Base-by-base conservation (phyloP, 2,329 filamentous ascomycete species). In the Paraphaeosphaeria minitans region DNA sequence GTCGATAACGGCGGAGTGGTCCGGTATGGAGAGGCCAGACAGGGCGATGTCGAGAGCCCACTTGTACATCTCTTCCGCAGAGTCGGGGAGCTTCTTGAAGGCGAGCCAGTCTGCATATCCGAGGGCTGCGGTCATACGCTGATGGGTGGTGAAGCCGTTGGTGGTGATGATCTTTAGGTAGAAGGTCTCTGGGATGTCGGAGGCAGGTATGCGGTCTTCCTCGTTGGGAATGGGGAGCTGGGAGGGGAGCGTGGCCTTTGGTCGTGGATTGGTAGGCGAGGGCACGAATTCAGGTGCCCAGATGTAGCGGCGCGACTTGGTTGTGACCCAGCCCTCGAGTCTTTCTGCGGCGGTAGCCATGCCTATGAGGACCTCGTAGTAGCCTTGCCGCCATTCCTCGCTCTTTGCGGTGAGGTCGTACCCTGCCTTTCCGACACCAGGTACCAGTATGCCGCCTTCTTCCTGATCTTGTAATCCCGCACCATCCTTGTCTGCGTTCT, bases 101-200 rank as follows among this genome's bases (percentile, higher is more conserved):
- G 93, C 90, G 41, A 96, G 82, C 85, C 91, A 97, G 55, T 91
- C 89, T 1, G 90, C 94, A 73, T 93, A 96, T 1, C 89, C 89
- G 43, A 97, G 79, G 3, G 91, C 89, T 4, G 93, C 93, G 58
- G 94, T 88, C 53, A 97, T 81, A 68, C 87, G 88, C 76, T 98
- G 92, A 57, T 87, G 84, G n/a, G 86, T 83, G 0, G 85, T 89
- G 68, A 98, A 91, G 1, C 94, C 94, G 55, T 85, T 84, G 0
- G 91, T 94, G 7, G 88, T 92, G 55, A 97, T 78, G 50, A 97
- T 87, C 70, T 90, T 90, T 77, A 90, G 84, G 73, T 98, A 98
- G 70, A 88, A 92, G 14, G 82, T 84, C 68, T 95, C 90, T 0
- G 94, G 91, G 0, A 85, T 75, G 7, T 72, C 72, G 60, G 87